A percentile compares a stretch with the other conserved stretches of the same genome.
phyloP scores from a whole-genome alignment of 2,329 filamentous ascomycete species.

The Seiridium cupressi region DNA sequence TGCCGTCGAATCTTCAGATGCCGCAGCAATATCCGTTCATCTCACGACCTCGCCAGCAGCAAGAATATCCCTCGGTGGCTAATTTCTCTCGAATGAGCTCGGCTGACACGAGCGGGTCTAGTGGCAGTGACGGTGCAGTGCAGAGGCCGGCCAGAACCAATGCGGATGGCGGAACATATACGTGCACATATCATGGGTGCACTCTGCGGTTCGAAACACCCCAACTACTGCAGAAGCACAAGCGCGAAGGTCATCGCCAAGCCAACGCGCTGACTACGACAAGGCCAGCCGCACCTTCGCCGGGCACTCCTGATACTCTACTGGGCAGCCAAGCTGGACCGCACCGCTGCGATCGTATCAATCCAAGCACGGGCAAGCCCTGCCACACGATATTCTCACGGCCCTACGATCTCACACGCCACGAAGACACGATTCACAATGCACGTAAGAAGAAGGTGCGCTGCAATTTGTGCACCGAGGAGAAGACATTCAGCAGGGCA shows the following conservation, averaged over 20 bases:
- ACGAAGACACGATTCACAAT: constrained; percentile 98
- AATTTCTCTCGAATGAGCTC: constrained; percentile 40
- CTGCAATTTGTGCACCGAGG: constrained; percentile 88
- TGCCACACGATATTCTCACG: constrained; percentile 94
- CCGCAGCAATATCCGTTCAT: constrained; percentile 31
- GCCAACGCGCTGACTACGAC: constrained; percentile 53
- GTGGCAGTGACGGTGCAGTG: constrained; percentile 31
- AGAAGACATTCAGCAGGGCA: constrained; percentile 94
- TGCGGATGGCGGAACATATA: constrained; percentile 86
- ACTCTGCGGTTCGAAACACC: constrained; percentile 85
- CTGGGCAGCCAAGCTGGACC: constrained; percentile 89
- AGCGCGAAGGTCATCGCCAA: constrained; percentile 86
- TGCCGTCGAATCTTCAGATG: constrained; percentile 38
- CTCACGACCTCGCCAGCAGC: constrained; percentile 31
- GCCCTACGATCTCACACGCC: constrained; percentile 92
- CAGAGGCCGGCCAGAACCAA: constrained; percentile 60
- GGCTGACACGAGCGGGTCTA: constrained; percentile 34
- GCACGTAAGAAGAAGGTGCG: constrained; percentile 90
- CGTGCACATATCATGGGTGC: constrained; percentile 93
- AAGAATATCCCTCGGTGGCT: constrained; percentile 36
- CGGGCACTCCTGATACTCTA: constrained; percentile 48
- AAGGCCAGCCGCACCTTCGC: constrained; percentile 21
- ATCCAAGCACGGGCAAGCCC: constrained; percentile 90
- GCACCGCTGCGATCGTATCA: constrained; percentile 89
- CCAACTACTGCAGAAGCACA: constrained; percentile 86